A percentile compares a stretch with the other conserved stretches of the same genome.
phyloP scores from a whole-genome alignment of 2,329 filamentous ascomycete species.

The Xylaria sp. region DNA sequence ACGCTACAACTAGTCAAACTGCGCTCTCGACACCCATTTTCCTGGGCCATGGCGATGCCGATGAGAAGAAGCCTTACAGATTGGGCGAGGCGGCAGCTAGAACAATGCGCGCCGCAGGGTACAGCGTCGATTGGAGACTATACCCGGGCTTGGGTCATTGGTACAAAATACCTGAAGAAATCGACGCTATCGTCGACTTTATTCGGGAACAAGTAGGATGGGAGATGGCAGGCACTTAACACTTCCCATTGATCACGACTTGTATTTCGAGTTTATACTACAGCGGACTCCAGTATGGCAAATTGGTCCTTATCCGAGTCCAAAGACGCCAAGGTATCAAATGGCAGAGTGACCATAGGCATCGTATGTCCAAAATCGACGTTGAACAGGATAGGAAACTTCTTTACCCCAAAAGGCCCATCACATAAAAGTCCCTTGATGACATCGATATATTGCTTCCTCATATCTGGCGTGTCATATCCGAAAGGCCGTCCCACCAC shows the following conservation, averaged over 20 bases:
- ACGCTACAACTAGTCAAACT: constrained; percentile 12
- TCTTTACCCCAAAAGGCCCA: constrained; percentile 45
- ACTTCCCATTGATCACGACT: background rate
- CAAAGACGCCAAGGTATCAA: constrained; percentile 51
- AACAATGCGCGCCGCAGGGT: constrained; percentile 47
- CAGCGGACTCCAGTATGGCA: constrained; percentile 45
- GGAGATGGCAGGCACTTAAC: background rate
- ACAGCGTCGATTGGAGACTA: constrained; percentile 51
- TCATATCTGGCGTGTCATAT: constrained; percentile 50
- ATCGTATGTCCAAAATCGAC: constrained; percentile 57
- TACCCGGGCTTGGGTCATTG: constrained; percentile 57
- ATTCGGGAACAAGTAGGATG: background rate
- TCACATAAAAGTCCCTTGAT: constrained; percentile 52
- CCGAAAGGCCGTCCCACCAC: constrained; percentile 56
- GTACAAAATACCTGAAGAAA: constrained; percentile 59
- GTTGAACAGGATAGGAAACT: constrained; percentile 55
- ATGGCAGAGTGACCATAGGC: constrained; percentile 56
- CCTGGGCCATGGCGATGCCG: constrained; percentile 54
- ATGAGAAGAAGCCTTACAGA: constrained; percentile 51
- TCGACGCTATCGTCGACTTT: constrained; percentile 52
- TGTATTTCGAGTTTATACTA: background rate
- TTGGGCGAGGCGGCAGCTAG: constrained; percentile 49
- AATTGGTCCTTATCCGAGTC: constrained; percentile 54
- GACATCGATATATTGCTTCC: constrained; percentile 46
- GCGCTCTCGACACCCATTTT: constrained; percentile 52